A percentile compares a stretch with the other conserved stretches of the same genome.
Evolutionary conservation across 441 rosid species (phyloP).

Genomic region (California macrophylla): DNA sequence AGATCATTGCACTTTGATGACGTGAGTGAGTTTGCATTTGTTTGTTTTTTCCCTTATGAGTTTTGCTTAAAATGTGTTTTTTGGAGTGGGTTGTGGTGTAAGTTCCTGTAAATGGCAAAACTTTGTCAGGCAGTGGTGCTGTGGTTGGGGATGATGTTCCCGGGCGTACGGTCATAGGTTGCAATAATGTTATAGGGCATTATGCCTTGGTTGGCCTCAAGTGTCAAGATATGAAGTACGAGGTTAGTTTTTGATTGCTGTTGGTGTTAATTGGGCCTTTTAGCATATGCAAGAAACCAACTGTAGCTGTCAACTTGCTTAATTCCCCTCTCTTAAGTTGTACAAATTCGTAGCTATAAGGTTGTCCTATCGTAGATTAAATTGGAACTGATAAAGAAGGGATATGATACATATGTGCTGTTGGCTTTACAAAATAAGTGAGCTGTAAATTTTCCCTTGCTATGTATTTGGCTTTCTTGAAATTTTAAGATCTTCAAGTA

Average conservation of each 20-base stretch:
- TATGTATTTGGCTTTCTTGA: neutral
- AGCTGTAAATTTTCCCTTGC: neutral
- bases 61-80: neutral
- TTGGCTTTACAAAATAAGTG: neutral
- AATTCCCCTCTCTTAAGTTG: neutral
- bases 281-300: neutral
- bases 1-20: slow-evolving; percentile 56
- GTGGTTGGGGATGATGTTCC: slow-evolving; percentile 84
- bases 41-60: neutral
- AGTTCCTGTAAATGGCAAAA: slow-evolving; percentile 17
- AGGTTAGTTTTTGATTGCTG: slow-evolving; percentile 33
- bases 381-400: neutral
- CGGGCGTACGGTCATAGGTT: slow-evolving; percentile 54
- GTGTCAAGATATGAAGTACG: slow-evolving; percentile 88
- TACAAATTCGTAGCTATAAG: slow-evolving; percentile 1
- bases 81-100: slow-evolving; percentile 6
- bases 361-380: neutral
- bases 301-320: neutral
- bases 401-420: neutral
- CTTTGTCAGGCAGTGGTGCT: slow-evolving; percentile 72
- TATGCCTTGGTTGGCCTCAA: slow-evolving; percentile 77
- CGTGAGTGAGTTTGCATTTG: slow-evolving; percentile 36
- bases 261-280: neutral
- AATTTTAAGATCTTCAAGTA: neutral
- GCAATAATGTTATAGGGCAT: slow-evolving; percentile 63